Evolutionary conservation across 1,284 basidiomycete species (phyloP), one percentile per base, ranked within the genome.

Genomic region (Malassezia vespertilionis): DNA sequence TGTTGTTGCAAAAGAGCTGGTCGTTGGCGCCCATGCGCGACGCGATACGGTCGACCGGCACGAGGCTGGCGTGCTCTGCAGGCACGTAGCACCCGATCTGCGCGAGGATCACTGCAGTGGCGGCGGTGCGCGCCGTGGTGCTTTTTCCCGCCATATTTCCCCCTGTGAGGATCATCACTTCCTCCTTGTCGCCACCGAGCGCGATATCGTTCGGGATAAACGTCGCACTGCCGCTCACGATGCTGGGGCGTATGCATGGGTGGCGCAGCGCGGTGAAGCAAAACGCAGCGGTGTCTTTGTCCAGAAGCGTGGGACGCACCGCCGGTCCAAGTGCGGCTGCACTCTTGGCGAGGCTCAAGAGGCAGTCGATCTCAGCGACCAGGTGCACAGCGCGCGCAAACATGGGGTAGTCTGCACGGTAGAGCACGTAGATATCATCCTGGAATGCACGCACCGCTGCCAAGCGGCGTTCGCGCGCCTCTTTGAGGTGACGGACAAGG

Each of bases 41-140:
- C 51, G 93, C 79, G 60, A 99, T 95, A 20, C 84, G 77, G 70
- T 99, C 91, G 2, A 95, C 81, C 0, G 93, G 88, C 55, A 82
- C 83, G 38, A 99, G 71, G 27, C 83, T 77, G 22, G 91, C 93
- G 42, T 74, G 78, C 27, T 77, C 72, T 0, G 93, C 91, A 2
- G 93, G 93, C 2, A 99, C 87, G 41, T 84, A 80, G 82, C 96
- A 97, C n/a, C 93, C 93, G 15, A 97, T 75, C 70, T 96, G 91
- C 7, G 89, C 90, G 81, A 95, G 85, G 59, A 96, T 95, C 51
- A 93, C 82, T 23, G 84, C 90, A 0, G 84, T 80, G 4, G 88
- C 89, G n/a, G 90, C 93, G 84, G 95, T 97, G 40, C 93, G 81
- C 79, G 95, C 84, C 6, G 76, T 65, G 0, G 72, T 74, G 46